These are phyloP conservation scores for Ettlia oleoabundans DNA, from an alignment of 139 green algal genomes.

Conservation along the genomic window DNA sequence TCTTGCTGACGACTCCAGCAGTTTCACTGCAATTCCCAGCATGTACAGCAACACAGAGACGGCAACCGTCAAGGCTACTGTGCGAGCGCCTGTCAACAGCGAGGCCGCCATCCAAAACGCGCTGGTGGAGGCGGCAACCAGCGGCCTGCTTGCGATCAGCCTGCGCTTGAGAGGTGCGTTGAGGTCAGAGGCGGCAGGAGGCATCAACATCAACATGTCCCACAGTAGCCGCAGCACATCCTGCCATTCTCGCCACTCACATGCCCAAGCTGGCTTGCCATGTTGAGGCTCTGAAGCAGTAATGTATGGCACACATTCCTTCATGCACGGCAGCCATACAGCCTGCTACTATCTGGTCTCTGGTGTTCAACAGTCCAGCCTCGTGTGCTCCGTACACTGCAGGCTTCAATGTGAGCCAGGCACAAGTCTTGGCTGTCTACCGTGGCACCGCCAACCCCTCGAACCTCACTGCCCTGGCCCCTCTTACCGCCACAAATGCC, in stretches of 20 bases:
- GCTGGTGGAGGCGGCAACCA: not conserved
- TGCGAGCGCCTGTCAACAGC: not conserved
- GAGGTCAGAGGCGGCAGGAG: too few species aligned
- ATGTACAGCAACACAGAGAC: not conserved
- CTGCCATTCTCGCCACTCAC: too few species aligned
- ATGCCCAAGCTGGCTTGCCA: too few species aligned
- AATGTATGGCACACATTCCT: too few species aligned
- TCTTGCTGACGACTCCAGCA: not conserved
- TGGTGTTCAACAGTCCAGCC: too few species aligned
- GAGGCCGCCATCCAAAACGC: not conserved
- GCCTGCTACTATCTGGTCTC: too few species aligned
- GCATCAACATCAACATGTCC: too few species aligned
- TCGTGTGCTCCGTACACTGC: too few species aligned
- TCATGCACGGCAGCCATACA: too few species aligned
- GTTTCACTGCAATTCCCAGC: slow-evolving; percentile 9
- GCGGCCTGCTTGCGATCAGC: not conserved
- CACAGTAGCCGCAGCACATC: too few species aligned
- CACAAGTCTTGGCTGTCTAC: not conserved
- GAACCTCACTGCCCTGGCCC: not conserved
- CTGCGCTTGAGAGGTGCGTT: not conserved
- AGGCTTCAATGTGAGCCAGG: not conserved
- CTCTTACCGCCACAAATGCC: not conserved
- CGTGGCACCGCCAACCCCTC: not conserved
- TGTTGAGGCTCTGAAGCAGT: too few species aligned
- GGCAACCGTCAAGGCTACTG: not conserved